Conservation (phyloP, 2,329 filamentous ascomycete species). For the Cytospora piceicola region DNA sequence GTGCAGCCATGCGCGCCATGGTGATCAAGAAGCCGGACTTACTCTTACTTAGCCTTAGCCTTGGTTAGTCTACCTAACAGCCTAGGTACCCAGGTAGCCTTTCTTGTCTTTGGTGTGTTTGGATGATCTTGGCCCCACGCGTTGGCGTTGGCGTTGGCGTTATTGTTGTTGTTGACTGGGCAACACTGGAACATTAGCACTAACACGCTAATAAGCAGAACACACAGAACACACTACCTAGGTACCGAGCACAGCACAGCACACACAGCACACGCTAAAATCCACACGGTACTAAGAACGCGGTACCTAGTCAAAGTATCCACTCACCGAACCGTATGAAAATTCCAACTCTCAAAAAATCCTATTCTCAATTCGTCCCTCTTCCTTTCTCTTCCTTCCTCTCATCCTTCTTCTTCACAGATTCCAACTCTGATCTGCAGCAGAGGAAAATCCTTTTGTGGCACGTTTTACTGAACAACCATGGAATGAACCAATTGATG, state of each 20-base stretch:
- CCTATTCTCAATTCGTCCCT: slow-evolving; percentile 2
- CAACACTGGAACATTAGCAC: neutral
- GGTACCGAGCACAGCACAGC: too few species aligned
- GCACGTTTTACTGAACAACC: neutral
- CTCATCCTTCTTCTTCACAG: too few species aligned
- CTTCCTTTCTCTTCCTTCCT: neutral
- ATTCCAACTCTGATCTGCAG: neutral
- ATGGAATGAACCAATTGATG: too few species aligned
- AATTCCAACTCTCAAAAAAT: slow-evolving; percentile 17
- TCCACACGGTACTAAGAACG: too few species aligned
- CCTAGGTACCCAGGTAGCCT: too few species aligned
- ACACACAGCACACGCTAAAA: neutral
- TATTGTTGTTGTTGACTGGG: neutral
- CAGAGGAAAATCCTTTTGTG: neutral
- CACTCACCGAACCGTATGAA: slow-evolving; percentile 15
- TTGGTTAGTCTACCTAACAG: too few species aligned
- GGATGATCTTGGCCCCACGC: slow-evolving; percentile 10
- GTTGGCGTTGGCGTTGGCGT: too few species aligned
- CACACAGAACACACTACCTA: too few species aligned
- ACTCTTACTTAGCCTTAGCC: too few species aligned
- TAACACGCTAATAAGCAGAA: neutral
- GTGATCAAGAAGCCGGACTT: too few species aligned
- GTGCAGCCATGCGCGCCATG: too few species aligned
- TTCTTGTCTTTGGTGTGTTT: slow-evolving; percentile 14
- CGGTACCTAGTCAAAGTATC: neutral